These are phyloP conservation scores for Yamadazyma mexicana DNA, from an alignment of 1,139 yeast species.

Conservation along the genomic window DNA sequence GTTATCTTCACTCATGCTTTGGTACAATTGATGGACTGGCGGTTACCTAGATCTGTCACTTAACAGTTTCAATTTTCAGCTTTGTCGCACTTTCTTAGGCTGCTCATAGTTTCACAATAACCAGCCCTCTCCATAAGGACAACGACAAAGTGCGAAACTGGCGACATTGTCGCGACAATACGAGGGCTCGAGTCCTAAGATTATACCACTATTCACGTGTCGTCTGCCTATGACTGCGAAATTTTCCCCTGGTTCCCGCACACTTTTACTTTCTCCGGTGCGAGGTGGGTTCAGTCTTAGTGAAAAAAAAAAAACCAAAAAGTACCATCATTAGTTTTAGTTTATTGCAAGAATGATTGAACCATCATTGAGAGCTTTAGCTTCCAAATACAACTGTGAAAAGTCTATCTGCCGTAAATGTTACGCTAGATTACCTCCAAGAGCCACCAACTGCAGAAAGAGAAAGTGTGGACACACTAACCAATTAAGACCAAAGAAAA, in stretches of 20 bases:
- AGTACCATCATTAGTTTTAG: slow-evolving; percentile 9
- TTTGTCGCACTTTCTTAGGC: slow-evolving; percentile 2
- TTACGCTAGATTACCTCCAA: slow-evolving; percentile 99
- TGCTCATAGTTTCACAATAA: no score
- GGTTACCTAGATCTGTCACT: no score
- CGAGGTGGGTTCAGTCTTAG: not conserved
- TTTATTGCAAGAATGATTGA: slow-evolving; percentile 66
- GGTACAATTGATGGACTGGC: no score
- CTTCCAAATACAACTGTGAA: slow-evolving; percentile 99
- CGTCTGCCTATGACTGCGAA: no score
- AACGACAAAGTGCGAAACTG: not conserved
- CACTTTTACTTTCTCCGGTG: not conserved
- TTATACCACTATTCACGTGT: no score
- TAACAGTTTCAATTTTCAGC: not conserved
- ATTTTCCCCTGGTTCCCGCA: not conserved
- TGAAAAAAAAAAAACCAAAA: slow-evolving; percentile 3
- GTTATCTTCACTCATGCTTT: no score
- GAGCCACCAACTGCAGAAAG: slow-evolving; percentile 99
- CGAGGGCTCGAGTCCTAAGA: no score
- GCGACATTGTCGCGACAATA: not conserved
- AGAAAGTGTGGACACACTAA: slow-evolving; percentile 99
- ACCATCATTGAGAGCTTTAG: slow-evolving; percentile 98
- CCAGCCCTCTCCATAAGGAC: not conserved
- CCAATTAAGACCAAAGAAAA: slow-evolving; percentile 99
- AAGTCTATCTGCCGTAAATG: slow-evolving; percentile 99